Percentiles rank a stretch among this genome's conserved stretches.
These are phyloP conservation scores for Acanthamoeba rhysodes DNA, from an alignment of 208 protist genomes.

Conservation along the genomic window DNA sequence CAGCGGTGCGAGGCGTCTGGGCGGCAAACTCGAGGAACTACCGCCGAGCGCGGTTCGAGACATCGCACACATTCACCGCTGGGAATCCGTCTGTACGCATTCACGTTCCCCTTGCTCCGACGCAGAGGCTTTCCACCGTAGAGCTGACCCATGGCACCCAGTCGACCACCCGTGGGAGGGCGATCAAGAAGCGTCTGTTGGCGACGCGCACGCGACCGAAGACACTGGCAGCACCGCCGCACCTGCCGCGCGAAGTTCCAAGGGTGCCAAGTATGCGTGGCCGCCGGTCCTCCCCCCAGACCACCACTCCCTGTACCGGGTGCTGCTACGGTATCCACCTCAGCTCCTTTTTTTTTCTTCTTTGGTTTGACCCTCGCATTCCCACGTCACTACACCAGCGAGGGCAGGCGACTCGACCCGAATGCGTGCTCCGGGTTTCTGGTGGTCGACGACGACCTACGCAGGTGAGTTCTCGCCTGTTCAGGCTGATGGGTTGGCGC, in stretches of 20 bases:
- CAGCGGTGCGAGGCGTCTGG: neutral
- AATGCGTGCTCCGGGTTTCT: neutral
- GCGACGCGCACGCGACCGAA: neutral
- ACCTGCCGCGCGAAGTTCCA: neutral
- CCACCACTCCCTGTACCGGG: neutral
- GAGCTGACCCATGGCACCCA: neutral
- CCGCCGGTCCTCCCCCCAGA: neutral
- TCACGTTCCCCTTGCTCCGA: neutral
- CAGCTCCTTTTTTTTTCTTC: neutral
- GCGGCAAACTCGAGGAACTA: neutral
- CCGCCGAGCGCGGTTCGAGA: neutral
- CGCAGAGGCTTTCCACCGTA: neutral
- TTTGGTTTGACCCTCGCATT: neutral
- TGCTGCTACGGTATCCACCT: neutral
- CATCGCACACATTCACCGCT: neutral
- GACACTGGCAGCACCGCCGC: neutral
- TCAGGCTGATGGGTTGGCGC: neutral
- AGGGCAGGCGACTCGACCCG: neutral
- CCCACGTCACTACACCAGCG: neutral
- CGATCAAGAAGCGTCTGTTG: neutral
- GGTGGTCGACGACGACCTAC: neutral
- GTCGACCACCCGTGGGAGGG: slow-evolving; percentile 19
- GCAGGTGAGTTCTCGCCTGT: neutral
- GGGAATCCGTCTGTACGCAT: neutral
- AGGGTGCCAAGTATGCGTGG: neutral